A percentile compares a stretch with the other conserved stretches of the same genome.
Conservation (phyloP, 2,329 filamentous ascomycete genomes). For the Fusarium udum region DNA sequence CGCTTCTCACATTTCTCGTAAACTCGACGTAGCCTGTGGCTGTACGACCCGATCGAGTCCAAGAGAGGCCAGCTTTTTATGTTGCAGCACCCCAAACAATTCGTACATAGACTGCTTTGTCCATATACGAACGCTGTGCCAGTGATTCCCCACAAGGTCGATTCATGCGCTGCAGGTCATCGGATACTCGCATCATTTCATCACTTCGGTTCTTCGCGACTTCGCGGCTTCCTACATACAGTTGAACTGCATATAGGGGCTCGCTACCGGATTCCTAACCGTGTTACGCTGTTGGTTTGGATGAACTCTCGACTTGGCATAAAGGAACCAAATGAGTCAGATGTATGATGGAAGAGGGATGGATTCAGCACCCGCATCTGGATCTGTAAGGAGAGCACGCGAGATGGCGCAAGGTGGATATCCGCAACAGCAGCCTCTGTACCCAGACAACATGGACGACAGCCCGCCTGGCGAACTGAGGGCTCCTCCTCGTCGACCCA, state of each 20-base stretch:
- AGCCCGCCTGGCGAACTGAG: slow-evolving; percentile 38
- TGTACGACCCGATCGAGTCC: slow-evolving; percentile 37
- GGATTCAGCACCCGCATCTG: slow-evolving; percentile 57
- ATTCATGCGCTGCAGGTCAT: slow-evolving; percentile 20
- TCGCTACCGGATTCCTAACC: slow-evolving; percentile 18
- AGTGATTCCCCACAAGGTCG: slow-evolving; percentile 13
- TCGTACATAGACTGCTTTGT: slow-evolving; percentile 37
- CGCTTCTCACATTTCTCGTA: slow-evolving; percentile 17
- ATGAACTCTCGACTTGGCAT: slow-evolving; percentile 34
- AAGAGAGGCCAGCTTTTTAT: slow-evolving; percentile 37
- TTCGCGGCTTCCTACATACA: slow-evolving; percentile 37
- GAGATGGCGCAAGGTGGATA: slow-evolving; percentile 59
- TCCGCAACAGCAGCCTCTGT: slow-evolving; percentile 37
- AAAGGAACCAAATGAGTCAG: slow-evolving; percentile 62
- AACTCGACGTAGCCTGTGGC: slow-evolving; percentile 26
- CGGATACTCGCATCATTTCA: slow-evolving; percentile 28
- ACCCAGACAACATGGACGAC: slow-evolving; percentile 44
- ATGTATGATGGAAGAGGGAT: slow-evolving; percentile 63
- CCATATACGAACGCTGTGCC: slow-evolving; percentile 36
- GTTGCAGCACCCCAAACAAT: slow-evolving; percentile 35
- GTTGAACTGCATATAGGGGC: slow-evolving; percentile 34
- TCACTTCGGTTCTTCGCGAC: slow-evolving; percentile 21
- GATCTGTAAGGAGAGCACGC: slow-evolving; percentile 64
- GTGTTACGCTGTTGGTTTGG: slow-evolving; percentile 28
- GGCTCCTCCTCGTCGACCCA: slow-evolving; percentile 44